These are phyloP conservation scores for Fusarium sambucinum DNA, from an alignment of 2,329 filamentous ascomycete genomes.

Conservation along the genomic window DNA sequence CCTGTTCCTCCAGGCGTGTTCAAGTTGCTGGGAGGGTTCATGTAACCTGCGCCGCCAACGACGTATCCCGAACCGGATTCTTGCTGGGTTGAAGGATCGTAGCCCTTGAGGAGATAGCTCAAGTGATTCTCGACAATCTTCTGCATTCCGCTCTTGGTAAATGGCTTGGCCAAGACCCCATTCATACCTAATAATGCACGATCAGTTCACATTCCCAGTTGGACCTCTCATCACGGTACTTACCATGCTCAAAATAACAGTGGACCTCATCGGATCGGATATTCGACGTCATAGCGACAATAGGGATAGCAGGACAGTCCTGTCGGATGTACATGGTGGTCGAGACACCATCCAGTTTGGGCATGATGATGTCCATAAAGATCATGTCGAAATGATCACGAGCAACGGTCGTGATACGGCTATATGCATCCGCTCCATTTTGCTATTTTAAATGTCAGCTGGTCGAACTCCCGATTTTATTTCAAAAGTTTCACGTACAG, in stretches of 20 bases:
- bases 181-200: constrained; percentile 82
- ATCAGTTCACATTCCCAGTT: constrained; percentile 25
- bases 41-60: constrained; percentile 51
- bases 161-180: constrained; percentile 95
- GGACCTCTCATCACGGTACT: constrained; percentile 51
- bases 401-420: constrained; percentile 73
- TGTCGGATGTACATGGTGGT: constrained; percentile 94
- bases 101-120: constrained; percentile 79
- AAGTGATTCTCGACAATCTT: constrained; percentile 91
- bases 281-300: constrained; percentile 99
- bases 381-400: constrained; percentile 72
- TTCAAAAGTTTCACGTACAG: constrained; percentile 61
- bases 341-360: constrained; percentile 92
- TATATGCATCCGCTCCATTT: constrained; percentile 92
- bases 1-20: constrained; percentile 41
- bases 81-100: constrained; percentile 61
- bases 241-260: constrained; percentile 97
- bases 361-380: constrained; percentile 98
- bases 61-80: constrained; percentile 53
- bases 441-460: constrained; percentile 45
- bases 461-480: not conserved
- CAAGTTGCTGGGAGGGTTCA: constrained; percentile 51
- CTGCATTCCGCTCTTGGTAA: constrained; percentile 88
- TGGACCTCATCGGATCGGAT: constrained; percentile 96
- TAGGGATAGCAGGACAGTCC: constrained; percentile 83